phyloP scores from a whole-genome alignment of 2,329 filamentous ascomycete species.

The Westerdykella ornata region DNA sequence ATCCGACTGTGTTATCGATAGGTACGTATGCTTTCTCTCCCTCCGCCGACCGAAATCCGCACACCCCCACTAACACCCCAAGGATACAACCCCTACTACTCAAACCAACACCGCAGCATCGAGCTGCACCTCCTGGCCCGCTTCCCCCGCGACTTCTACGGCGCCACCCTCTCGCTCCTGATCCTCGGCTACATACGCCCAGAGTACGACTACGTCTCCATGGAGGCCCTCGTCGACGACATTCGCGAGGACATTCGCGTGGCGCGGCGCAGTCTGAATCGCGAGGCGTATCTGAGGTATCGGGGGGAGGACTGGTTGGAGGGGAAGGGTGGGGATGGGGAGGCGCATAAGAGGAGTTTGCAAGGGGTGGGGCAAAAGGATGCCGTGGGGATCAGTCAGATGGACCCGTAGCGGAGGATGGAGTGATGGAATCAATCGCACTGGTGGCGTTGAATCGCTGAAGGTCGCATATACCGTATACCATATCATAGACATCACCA shows the following conservation, averaged over 20 bases:
- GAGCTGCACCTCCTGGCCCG: constrained; percentile 83
- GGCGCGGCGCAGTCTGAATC: constrained; percentile 62
- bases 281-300: constrained; percentile 54
- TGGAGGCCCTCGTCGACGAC: constrained; percentile 79
- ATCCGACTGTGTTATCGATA: constrained; percentile 31
- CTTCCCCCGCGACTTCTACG: constrained; percentile 81
- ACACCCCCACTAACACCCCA: no score
- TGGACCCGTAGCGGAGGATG: constrained; percentile 10
- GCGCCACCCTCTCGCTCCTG: constrained; percentile 66
- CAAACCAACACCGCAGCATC: constrained; percentile 77
- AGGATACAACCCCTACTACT: constrained; percentile 96
- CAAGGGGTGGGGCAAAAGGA: constrained; percentile 9
- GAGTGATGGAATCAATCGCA: constrained; percentile 6
- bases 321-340: constrained; percentile 1
- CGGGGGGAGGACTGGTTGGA: constrained; percentile 42
- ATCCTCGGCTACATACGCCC: constrained; percentile 83
- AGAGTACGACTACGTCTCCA: constrained; percentile 78
- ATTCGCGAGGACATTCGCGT: constrained; percentile 86
- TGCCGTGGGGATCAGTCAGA: constrained; percentile 11
- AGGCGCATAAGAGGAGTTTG: constrained; percentile 3
- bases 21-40: not conserved
- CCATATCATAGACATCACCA: no score
- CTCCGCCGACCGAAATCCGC: no score
- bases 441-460: not conserved
- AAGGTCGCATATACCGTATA: no score